These are phyloP conservation scores for Fusarium verticillioides DNA, from an alignment of 2,329 filamentous ascomycete genomes.

Conservation along the genomic window DNA sequence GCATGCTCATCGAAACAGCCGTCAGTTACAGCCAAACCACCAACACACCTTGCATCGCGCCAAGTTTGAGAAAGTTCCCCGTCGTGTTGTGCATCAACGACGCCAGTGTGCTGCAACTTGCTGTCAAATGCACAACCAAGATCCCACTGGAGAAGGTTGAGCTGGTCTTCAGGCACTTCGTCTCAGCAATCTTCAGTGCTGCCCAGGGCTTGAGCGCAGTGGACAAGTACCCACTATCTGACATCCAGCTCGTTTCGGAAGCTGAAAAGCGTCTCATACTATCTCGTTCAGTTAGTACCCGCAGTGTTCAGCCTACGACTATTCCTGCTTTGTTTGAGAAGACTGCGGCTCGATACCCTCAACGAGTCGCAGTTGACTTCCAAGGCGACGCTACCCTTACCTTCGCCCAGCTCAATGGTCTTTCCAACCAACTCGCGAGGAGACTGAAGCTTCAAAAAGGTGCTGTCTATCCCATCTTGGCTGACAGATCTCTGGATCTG, in stretches of 20 bases:
- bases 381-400: neutral
- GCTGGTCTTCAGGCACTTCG: neutral
- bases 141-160: slow-evolving; percentile 5
- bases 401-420: neutral
- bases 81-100: slow-evolving; percentile 18
- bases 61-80: neutral
- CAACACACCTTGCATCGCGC: slow-evolving; percentile 5
- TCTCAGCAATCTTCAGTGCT: neutral
- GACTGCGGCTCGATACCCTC: neutral
- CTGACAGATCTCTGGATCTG: slow-evolving; percentile 18
- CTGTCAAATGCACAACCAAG: slow-evolving; percentile 1
- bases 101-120: neutral
- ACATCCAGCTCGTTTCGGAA: neutral
- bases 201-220: neutral
- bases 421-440: neutral
- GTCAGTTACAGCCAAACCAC: slow-evolving; percentile 13
- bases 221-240: neutral
- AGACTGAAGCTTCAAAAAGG: neutral
- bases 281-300: neutral
- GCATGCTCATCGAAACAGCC: neutral
- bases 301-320: neutral
- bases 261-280: neutral
- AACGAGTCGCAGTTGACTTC: neutral
- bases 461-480: neutral
- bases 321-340: slow-evolving; percentile 8